phyloP scores from a whole-genome alignment of 768 basidiomycete genomes.

The Solioccasus polychromus region DNA sequence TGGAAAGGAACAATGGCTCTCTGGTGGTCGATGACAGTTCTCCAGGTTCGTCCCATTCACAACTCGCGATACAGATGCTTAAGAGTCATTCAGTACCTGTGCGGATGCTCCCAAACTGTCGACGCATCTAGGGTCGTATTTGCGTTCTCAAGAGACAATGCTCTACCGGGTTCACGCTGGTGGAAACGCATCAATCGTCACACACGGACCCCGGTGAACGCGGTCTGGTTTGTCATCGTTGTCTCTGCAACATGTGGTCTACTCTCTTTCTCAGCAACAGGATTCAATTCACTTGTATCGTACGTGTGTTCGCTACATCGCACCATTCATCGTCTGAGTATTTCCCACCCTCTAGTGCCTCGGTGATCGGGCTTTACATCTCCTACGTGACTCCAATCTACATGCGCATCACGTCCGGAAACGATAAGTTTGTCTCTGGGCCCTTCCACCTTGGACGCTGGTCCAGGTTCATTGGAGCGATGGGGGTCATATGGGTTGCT shows the following conservation, averaged over 20 bases:
- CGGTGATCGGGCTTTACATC: slow-evolving; percentile 35
- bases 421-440: slow-evolving; percentile 32
- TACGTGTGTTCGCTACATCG: slow-evolving; percentile 9
- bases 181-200: slow-evolving; percentile 34
- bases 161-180: slow-evolving; percentile 36
- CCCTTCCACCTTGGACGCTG: slow-evolving; percentile 34
- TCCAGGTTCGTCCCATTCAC: slow-evolving; percentile 34
- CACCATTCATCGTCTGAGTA: background rate
- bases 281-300: slow-evolving; percentile 36
- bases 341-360: slow-evolving; percentile 18
- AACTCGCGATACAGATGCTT: background rate
- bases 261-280: slow-evolving; percentile 33
- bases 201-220: slow-evolving; percentile 37
- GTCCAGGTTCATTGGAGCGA: slow-evolving; percentile 30
- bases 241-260: slow-evolving; percentile 30
- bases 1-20: slow-evolving; percentile 41
- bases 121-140: slow-evolving; percentile 48
- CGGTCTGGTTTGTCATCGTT: slow-evolving; percentile 39
- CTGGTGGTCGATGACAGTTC: slow-evolving; percentile 43
- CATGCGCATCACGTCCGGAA: slow-evolving; percentile 35
- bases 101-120: slow-evolving; percentile 44
- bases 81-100: slow-evolving; percentile 32
- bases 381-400: slow-evolving; percentile 39
- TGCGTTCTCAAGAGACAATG: slow-evolving; percentile 40
- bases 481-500: slow-evolving; percentile 29